phyloP scores from a whole-genome alignment of 1,284 basidiomycete species.

The Sanghuangporus weigelae region DNA sequence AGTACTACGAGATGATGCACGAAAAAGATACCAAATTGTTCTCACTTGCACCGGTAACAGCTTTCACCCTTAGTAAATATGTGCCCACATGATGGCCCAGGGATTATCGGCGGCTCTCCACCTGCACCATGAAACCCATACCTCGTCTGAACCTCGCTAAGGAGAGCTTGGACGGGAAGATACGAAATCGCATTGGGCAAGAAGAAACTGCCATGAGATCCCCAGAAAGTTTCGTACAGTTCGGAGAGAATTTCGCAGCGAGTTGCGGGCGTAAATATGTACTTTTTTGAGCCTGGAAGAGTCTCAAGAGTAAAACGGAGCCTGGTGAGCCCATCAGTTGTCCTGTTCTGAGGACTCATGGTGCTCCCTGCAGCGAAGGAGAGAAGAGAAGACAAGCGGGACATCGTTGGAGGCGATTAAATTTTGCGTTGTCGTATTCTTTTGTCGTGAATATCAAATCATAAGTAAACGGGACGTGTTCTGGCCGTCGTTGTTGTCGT shows the following conservation, averaged over 20 bases:
- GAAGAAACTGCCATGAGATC: conserved; percentile 62
- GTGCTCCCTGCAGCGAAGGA: conserved; percentile 20
- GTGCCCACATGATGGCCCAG: conserved; percentile 67
- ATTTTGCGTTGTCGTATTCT: background rate
- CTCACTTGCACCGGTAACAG: conserved; percentile 89
- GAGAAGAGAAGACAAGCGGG: conserved; percentile 16
- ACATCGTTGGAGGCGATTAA: conserved; percentile 1
- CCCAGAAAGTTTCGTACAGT: conserved; percentile 77
- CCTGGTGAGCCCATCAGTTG: conserved; percentile 57
- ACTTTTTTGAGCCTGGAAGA: conserved; percentile 72
- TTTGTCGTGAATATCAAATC: background rate
- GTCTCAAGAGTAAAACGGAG: conserved; percentile 71
- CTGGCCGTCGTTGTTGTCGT: background rate
- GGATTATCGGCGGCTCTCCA: conserved; percentile 49
- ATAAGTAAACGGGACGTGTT: background rate
- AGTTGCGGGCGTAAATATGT: conserved; percentile 63
- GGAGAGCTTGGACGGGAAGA: conserved; percentile 52
- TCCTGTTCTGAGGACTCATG: conserved; percentile 29
- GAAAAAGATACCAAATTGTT: conserved; percentile 17
- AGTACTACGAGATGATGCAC: background rate
- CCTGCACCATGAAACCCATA: conserved; percentile 50
- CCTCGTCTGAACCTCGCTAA: conserved; percentile 63
- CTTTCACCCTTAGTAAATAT: conserved; percentile 83
- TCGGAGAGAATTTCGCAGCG: conserved; percentile 74
- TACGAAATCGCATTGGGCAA: conserved; percentile 56